Evolutionary conservation across 352 stramenopile species (phyloP), one percentile per base, ranked within the genome.

Genomic region (Peronospora destructor): DNA sequence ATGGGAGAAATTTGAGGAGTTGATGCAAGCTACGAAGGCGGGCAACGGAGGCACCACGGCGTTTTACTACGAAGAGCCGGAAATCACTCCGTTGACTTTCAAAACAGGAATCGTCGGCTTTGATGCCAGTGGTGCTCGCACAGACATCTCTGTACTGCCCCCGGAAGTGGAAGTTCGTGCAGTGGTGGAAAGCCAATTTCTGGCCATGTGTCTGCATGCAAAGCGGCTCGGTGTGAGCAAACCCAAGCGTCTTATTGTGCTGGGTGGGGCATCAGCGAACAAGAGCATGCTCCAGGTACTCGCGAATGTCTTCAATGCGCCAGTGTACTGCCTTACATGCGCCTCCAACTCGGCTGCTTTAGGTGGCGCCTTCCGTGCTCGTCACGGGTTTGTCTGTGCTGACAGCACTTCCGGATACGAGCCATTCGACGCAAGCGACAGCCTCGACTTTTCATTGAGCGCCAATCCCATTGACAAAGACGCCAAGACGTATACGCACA

Each of bases 121-220:
- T 35, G 53, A 73, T 30, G 51, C 43, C 6, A 55, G 56, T 4
- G 64, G 65, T 33, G 42, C 36, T 23, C 34, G 41, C 12, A 48
- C 64, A 2, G 49, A 80, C 9, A 37, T 64, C 1, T 45, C 52
- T 0, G 28, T 37, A 8, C 28, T 49, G 7, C 14, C 56, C 9
- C 32, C 59, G 12, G 66, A 64, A 40, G 54, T 66, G 7, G 61
- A 74, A 47, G 68, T 84, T 21, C 76, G 78, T 38, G 78, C 73
- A 11, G 71, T 87, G 9, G 67, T 86, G 26, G 75, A 89, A 41
- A 75, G 66, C 34, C 75, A 87, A 58, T 86, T 79, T 39, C 39
- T 89, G 4, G 64, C 73, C 17, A 54, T 89, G 55, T 60, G 68
- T 38, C 45, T 81, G 30, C 73, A 89, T 33, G 66, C 71, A 0